phyloP scores from a whole-genome alignment of 306 rosid species.

The Malus sieversii region DNA sequence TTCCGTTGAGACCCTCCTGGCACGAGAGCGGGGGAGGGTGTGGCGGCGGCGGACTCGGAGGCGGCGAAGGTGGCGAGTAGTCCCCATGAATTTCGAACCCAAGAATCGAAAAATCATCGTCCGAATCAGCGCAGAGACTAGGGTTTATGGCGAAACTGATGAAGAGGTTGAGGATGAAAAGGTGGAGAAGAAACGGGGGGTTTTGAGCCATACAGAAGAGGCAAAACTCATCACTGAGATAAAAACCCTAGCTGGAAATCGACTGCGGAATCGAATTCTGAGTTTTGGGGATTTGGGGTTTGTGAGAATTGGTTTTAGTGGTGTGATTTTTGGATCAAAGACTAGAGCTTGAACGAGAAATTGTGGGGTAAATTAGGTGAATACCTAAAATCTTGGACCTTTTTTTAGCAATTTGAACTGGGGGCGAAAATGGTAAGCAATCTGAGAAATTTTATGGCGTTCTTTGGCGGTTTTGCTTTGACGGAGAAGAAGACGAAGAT shows the following conservation, averaged over 20 bases:
- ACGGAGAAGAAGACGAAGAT: constrained; percentile 9
- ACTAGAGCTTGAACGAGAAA: background rate
- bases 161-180: constrained; percentile 10
- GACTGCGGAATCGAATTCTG: background rate
- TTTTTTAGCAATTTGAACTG: background rate
- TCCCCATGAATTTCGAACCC: constrained; percentile 47
- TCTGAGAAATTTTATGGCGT: background rate
- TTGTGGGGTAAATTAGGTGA: background rate
- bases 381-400: background rate
- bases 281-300: background rate
- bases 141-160: constrained; percentile 18
- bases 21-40: constrained; percentile 77
- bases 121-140: constrained; percentile 7
- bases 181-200: constrained; percentile 13
- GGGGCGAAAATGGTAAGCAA: background rate
- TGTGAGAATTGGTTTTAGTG: background rate
- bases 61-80: constrained; percentile 86
- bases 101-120: constrained; percentile 45
- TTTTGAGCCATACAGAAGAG: constrained; percentile 47
- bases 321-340: constrained; percentile 6
- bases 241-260: background rate
- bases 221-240: constrained; percentile 31
- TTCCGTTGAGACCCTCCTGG: constrained; percentile 52
- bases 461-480: background rate
- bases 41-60: constrained; percentile 68